A percentile compares a stretch with the other conserved stretches of the same genome.
Evolutionary conservation across 129 eudicot genomes (phyloP).

Genomic region (Silybum marianum): DNA sequence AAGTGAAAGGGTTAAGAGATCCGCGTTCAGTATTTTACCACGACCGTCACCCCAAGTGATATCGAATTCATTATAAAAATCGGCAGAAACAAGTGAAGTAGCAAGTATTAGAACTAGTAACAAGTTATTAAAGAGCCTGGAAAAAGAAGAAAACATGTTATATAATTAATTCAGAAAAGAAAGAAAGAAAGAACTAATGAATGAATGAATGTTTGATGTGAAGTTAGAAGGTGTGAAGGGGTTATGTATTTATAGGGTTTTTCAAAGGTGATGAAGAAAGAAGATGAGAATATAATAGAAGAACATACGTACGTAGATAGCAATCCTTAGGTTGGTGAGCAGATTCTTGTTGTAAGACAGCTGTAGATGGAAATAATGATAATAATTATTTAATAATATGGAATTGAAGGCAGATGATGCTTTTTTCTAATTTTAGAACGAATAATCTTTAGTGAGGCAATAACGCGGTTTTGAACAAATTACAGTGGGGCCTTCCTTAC

Average conservation of each 20-base stretch:
- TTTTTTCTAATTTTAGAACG: too few species aligned
- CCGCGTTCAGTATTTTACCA: conserved; percentile 34
- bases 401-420: too few species aligned
- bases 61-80: conserved; percentile 28
- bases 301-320: conserved; percentile 17
- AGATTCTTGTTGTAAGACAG: conserved; percentile 32
- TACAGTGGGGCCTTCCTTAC: too few species aligned
- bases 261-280: neutral
- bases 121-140: neutral
- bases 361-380: conserved; percentile 4
- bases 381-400: too few species aligned
- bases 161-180: neutral
- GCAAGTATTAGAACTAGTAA: conserved; percentile 17
- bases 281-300: conserved; percentile 20
- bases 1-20: conserved; percentile 32
- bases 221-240: conserved; percentile 10
- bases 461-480: too few species aligned
- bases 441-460: too few species aligned
- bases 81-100: conserved; percentile 22
- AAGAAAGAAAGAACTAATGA: neutral
- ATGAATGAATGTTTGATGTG: conserved; percentile 4
- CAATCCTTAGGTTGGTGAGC: conserved; percentile 21
- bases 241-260: conserved; percentile 33
- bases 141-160: conserved; percentile 17
- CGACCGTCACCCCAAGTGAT: conserved; percentile 39